phyloP scores from a whole-genome alignment of 1,284 basidiomycete species.

The Takashimella tepidaria region DNA sequence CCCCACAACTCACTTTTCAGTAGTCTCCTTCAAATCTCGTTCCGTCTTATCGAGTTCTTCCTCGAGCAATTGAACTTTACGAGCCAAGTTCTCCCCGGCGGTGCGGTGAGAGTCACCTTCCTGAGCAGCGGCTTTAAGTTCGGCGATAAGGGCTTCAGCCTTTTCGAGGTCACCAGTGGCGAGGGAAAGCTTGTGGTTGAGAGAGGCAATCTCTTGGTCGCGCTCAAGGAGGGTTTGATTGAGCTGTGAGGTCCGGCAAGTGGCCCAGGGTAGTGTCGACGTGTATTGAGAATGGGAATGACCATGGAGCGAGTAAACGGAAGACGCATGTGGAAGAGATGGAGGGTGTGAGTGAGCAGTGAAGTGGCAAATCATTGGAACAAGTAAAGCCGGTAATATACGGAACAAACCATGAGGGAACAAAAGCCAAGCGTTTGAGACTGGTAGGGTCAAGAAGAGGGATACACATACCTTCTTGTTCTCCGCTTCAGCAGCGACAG shows the following conservation, averaged over 20 bases:
- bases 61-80: conserved; percentile 90
- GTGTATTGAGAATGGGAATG: not conserved
- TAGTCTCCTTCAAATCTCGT: conserved; percentile 94
- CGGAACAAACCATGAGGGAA: not conserved
- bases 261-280: not conserved
- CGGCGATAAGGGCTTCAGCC: conserved; percentile 65
- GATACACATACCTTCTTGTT: conserved; percentile 59
- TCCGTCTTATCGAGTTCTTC: conserved; percentile 93
- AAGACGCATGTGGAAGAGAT: not conserved
- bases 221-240: conserved; percentile 75
- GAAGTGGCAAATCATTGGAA: not conserved
- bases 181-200: conserved; percentile 67
- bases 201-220: conserved; percentile 84
- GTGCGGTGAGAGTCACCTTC: conserved; percentile 71
- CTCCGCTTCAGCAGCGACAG: conserved; percentile 78
- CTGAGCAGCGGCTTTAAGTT: conserved; percentile 64
- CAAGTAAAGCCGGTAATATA: not conserved
- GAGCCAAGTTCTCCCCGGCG: conserved; percentile 67
- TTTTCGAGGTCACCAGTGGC: conserved; percentile 72
- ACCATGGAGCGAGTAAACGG: not conserved
- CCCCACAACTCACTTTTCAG: conserved; percentile 88
- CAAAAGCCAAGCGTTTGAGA: not conserved
- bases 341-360: not conserved
- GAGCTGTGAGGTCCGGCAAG: conserved; percentile 38
- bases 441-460: not conserved